A percentile compares a stretch with the other conserved stretches of the same genome.
Evolutionary conservation across 2,329 filamentous ascomycete genomes (phyloP).

Genomic region (Aspergillus sp.): DNA sequence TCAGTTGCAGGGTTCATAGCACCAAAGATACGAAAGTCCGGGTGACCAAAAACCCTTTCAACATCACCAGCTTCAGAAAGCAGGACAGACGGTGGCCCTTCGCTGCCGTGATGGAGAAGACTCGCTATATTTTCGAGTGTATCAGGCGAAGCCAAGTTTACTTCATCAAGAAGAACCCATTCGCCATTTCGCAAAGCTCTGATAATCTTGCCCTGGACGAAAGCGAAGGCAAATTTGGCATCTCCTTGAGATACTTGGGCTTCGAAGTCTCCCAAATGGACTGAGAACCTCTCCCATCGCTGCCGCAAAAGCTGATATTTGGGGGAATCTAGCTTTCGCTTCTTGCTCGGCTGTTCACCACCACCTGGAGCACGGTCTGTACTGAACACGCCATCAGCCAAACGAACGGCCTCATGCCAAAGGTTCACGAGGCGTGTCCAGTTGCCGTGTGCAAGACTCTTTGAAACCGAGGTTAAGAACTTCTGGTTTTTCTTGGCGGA

Average conservation of each 20-base stretch:
- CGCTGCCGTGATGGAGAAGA: slow-evolving; percentile 65
- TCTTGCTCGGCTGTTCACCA: slow-evolving; percentile 62
- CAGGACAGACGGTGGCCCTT: slow-evolving; percentile 69
- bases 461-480: slow-evolving; percentile 72
- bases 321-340: slow-evolving; percentile 51
- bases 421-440: slow-evolving; percentile 81
- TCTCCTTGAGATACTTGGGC: slow-evolving; percentile 62
- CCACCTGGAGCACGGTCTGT: slow-evolving; percentile 42
- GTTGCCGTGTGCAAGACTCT: slow-evolving; percentile 69
- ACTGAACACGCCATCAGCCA: slow-evolving; percentile 66
- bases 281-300: slow-evolving; percentile 73
- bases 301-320: slow-evolving; percentile 50
- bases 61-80: slow-evolving; percentile 91
- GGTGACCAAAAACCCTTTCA: slow-evolving; percentile 79
- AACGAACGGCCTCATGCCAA: slow-evolving; percentile 81
- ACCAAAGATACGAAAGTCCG: slow-evolving; percentile 90
- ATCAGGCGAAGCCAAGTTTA: slow-evolving; percentile 90
- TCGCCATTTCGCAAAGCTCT: slow-evolving; percentile 93
- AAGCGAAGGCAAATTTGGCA: slow-evolving; percentile 85
- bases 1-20: slow-evolving; percentile 99
- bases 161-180: slow-evolving; percentile 95
- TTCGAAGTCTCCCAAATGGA: slow-evolving; percentile 68
- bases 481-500: slow-evolving; percentile 79
- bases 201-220: slow-evolving; percentile 91
- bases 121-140: slow-evolving; percentile 91